phyloP scores from a whole-genome alignment of 2,329 filamentous ascomycete genomes.

The Trichoderma simmonsii region DNA sequence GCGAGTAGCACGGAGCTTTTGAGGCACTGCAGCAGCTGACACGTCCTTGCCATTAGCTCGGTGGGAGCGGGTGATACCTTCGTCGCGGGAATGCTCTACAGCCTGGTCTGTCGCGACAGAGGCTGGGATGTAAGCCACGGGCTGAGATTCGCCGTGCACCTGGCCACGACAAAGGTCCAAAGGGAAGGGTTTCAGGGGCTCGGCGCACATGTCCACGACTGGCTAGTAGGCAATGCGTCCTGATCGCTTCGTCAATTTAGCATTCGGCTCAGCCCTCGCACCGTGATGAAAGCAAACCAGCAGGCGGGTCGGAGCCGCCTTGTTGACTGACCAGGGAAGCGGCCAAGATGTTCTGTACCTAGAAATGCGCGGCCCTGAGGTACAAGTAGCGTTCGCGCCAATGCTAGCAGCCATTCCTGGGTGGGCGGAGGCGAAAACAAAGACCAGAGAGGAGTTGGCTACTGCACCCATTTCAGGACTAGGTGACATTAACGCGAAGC shows the following conservation, averaged over 20 bases:
- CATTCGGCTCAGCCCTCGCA: background rate
- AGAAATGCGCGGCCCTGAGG: slow-evolving; percentile 6
- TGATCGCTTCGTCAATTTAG: slow-evolving; percentile 2
- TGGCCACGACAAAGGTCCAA: slow-evolving; percentile 66
- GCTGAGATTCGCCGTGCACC: slow-evolving; percentile 59
- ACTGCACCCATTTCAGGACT: background rate
- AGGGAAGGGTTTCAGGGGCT: slow-evolving; percentile 63
- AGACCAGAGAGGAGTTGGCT: background rate
- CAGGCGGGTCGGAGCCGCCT: slow-evolving; percentile 2
- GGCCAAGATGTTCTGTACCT: background rate
- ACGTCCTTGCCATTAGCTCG: slow-evolving; percentile 44
- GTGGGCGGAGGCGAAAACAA: slow-evolving; percentile 2
- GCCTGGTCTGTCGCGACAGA: slow-evolving; percentile 47
- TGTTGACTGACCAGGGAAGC: background rate
- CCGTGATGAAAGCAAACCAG: background rate
- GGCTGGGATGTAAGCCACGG: slow-evolving; percentile 49
- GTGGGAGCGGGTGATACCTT: slow-evolving; percentile 76
- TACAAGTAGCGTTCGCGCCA: slow-evolving; percentile 9
- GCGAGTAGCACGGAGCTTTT: slow-evolving; percentile 15
- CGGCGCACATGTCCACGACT: slow-evolving; percentile 25
- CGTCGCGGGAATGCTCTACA: slow-evolving; percentile 67
- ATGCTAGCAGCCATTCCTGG: slow-evolving; percentile 2
- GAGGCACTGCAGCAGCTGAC: slow-evolving; percentile 15
- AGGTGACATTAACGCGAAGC: background rate
- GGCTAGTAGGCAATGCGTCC: slow-evolving; percentile 13